Evolutionary conservation across 176 grass and related monocot genomes (phyloP).

Genomic region (Canna indica): DNA sequence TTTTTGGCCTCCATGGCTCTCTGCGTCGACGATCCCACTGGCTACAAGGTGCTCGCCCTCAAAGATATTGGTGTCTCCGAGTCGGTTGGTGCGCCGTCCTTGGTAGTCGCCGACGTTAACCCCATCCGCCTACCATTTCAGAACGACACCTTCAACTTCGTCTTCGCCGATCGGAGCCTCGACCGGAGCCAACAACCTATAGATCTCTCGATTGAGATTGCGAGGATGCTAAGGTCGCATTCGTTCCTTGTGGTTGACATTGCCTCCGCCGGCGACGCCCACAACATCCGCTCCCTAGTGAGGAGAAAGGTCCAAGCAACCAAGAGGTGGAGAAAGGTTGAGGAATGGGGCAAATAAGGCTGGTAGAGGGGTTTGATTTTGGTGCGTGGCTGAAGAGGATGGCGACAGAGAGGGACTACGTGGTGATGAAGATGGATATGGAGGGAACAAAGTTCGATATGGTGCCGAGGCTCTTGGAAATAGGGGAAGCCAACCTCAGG

Average conservation of each 20-base stretch:
- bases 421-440: slow-evolving; percentile 86
- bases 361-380: slow-evolving; percentile 42
- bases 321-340: slow-evolving; percentile 31
- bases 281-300: slow-evolving; percentile 51
- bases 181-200: slow-evolving; percentile 28
- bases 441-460: slow-evolving; percentile 69
- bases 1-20: slow-evolving; percentile 24
- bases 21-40: slow-evolving; percentile 34
- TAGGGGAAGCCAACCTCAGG: too few relatives aligned
- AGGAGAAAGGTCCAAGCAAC: slow-evolving; percentile 32
- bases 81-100: slow-evolving; percentile 32
- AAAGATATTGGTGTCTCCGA: slow-evolving; percentile 48
- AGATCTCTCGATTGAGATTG: slow-evolving; percentile 50
- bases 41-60: slow-evolving; percentile 47
- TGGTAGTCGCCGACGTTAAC: slow-evolving; percentile 24
- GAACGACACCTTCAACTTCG: slow-evolving; percentile 37
- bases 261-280: slow-evolving; percentile 32
- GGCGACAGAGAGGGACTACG: slow-evolving; percentile 42
- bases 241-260: slow-evolving; percentile 51
- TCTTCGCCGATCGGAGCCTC: slow-evolving; percentile 36
- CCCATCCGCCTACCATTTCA: slow-evolving; percentile 32
- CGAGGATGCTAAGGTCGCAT: slow-evolving; percentile 26
- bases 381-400: slow-evolving; percentile 41
- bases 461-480: slow-evolving; percentile 42
- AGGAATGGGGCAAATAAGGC: slow-evolving; percentile 64